Base-by-base conservation (phyloP, 176 grass and related monocot species). In the Melocanna baccifera region DNA sequence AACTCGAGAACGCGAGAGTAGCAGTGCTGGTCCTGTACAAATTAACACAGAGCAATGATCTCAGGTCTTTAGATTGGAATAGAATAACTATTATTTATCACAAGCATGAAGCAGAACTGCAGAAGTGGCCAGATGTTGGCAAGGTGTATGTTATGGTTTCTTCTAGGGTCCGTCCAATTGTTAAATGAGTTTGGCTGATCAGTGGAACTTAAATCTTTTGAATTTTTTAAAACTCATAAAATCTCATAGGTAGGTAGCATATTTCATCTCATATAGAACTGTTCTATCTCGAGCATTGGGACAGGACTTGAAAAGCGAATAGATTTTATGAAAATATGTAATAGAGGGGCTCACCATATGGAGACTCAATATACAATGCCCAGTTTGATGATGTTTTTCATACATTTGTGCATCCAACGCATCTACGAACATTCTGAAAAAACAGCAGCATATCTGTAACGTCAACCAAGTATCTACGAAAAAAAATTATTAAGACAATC, bases 341-440 rank as follows among this genome's bases (percentile, higher is more conserved):
- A 67, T 16, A 61, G 11, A 55, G 26, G 71, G 20, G 45, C 63
- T 88, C 84, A 99, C 96, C 88, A 87, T 89, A 53, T 90, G 86
- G 69, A 87, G 46, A 87, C 93, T 99, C 66, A 96, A 88, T 40
- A 92, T 88, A 75, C 93, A 99, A 56, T 88, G 64, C 11, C 90
- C 93, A 67, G 82, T 96, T 89, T 67, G 48, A 55, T 96, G 86
- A 83, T 99, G 97, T 36, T 85, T 91, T 64, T 94, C 84, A 1
- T 99, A 96, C 91, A 99, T 99, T 78, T 91, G 81, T 30, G 81
- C 84, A 79, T 99, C 97, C 91, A 99, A 28, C 36, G 93, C 88
- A 84, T 99, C 93, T 59, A 94, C 67, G 36, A 99, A 96, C 93
- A 99, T 94, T 89, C 97, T 99, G 87, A 78, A 89, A 89, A 90